phyloP scores from a whole-genome alignment of 495 filamentous ascomycete species.

The Neurospora intermedia region DNA sequence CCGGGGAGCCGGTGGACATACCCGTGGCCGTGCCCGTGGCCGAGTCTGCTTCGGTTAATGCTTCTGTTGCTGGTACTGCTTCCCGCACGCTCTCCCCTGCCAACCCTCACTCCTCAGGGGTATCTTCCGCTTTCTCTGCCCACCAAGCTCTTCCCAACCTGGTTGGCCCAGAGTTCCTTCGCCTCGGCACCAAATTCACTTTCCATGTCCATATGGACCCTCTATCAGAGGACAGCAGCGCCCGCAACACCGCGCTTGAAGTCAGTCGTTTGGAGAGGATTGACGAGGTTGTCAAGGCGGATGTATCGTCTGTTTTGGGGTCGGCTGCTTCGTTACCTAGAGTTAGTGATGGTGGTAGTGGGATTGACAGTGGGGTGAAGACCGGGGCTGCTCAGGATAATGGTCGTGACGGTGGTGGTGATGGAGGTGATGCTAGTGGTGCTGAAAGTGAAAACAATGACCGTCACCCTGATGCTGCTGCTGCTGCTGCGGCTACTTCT shows the following conservation, averaged over 20 bases:
- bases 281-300: neutral
- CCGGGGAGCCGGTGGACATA: neutral
- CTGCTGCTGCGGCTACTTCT: neutral
- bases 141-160: neutral
- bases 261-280: slow-evolving; percentile 23
- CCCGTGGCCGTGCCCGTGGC: neutral
- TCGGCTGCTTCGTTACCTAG: neutral
- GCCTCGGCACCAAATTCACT: slow-evolving; percentile 19
- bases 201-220: slow-evolving; percentile 23
- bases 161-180: slow-evolving; percentile 6
- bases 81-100: neutral
- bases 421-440: neutral
- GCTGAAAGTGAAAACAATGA: neutral
- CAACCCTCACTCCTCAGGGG: neutral
- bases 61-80: neutral
- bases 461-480: neutral
- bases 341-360: neutral
- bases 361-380: neutral
- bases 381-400: neutral
- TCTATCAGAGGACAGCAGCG: neutral
- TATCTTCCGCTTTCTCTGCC: neutral
- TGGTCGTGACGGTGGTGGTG: neutral
- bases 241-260: slow-evolving; percentile 9
- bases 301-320: neutral
- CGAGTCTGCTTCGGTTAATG: neutral